These are phyloP conservation scores for Backusella sp. DNA, from an alignment of 192 early-diverging fungal genomes.

Conservation along the genomic window DNA sequence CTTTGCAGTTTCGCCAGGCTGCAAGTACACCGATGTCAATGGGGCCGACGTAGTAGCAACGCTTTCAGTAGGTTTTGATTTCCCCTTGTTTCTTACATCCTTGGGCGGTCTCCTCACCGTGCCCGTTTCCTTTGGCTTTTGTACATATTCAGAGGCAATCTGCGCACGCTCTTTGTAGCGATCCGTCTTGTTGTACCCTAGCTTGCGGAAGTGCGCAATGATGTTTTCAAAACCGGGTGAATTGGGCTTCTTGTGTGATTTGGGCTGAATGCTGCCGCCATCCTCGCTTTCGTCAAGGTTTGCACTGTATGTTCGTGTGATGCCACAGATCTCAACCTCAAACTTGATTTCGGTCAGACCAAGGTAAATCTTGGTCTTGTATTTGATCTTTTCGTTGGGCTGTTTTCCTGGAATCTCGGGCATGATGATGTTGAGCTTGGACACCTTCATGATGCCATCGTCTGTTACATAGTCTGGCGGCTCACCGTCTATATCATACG, in stretches of 20 bases:
- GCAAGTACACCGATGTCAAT: too few relatives aligned
- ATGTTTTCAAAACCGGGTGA: not conserved
- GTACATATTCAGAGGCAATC: not conserved
- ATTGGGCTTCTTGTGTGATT: not conserved
- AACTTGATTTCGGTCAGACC: constrained; percentile 38
- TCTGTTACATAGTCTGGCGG: constrained; percentile 35
- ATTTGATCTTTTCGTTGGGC: constrained; percentile 37
- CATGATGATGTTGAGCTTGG: constrained; percentile 43
- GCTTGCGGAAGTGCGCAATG: not conserved
- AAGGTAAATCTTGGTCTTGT: constrained; percentile 41
- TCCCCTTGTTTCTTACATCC: not conserved
- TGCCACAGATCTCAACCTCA: constrained; percentile 19
- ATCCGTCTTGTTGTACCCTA: not conserved
- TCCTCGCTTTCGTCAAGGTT: not conserved
- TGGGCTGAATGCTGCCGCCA: not conserved
- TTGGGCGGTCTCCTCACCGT: not conserved
- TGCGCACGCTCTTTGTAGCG: not conserved
- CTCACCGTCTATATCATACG: constrained; percentile 35
- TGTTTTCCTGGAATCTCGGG: constrained; percentile 35
- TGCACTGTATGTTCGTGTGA: not conserved
- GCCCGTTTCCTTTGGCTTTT: not conserved
- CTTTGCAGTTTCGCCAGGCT: too few relatives aligned
- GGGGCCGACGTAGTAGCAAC: not conserved
- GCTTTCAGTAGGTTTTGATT: not conserved
- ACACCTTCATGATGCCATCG: constrained; percentile 36